Evolutionary conservation across 2,329 filamentous ascomycete genomes (phyloP).

Genomic region (Trichoderma semiorbis): DNA sequence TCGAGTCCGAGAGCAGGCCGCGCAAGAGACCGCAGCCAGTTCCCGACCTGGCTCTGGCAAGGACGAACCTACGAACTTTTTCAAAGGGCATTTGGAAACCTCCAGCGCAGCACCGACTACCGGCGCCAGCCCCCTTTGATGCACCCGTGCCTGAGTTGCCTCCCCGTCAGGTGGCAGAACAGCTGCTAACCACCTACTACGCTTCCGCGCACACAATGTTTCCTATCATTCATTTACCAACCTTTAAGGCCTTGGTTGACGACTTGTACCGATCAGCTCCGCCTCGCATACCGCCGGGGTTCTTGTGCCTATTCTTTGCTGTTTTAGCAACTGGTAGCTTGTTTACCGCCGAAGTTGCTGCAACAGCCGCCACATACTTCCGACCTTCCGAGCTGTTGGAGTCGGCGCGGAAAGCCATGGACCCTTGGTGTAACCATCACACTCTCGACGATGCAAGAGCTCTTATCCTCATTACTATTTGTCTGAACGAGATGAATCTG

Average conservation of each 20-base stretch:
- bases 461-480: slow-evolving; percentile 71
- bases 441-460: slow-evolving; percentile 72
- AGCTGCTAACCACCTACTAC: slow-evolving; percentile 72
- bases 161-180: slow-evolving; percentile 64
- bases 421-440: slow-evolving; percentile 78
- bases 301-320: slow-evolving; percentile 76
- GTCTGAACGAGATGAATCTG: slow-evolving; percentile 79
- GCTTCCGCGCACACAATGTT: slow-evolving; percentile 73
- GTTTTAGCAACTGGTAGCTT: slow-evolving; percentile 80
- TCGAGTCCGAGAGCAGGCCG: slow-evolving; percentile 63
- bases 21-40: slow-evolving; percentile 58
- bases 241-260: slow-evolving; percentile 73
- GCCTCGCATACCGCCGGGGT: slow-evolving; percentile 58
- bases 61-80: slow-evolving; percentile 68
- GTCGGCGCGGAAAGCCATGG: slow-evolving; percentile 63
- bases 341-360: slow-evolving; percentile 56
- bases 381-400: slow-evolving; percentile 65
- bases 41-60: slow-evolving; percentile 68
- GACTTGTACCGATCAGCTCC: slow-evolving; percentile 68
- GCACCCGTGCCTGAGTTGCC: slow-evolving; percentile 64
- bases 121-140: slow-evolving; percentile 47
- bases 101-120: slow-evolving; percentile 63
- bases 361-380: slow-evolving; percentile 48
- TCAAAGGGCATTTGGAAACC: slow-evolving; percentile 77
- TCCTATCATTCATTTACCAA: slow-evolving; percentile 85